phyloP scores from a whole-genome alignment of 805 yeast species.

The Saturnispora gosingensis region DNA sequence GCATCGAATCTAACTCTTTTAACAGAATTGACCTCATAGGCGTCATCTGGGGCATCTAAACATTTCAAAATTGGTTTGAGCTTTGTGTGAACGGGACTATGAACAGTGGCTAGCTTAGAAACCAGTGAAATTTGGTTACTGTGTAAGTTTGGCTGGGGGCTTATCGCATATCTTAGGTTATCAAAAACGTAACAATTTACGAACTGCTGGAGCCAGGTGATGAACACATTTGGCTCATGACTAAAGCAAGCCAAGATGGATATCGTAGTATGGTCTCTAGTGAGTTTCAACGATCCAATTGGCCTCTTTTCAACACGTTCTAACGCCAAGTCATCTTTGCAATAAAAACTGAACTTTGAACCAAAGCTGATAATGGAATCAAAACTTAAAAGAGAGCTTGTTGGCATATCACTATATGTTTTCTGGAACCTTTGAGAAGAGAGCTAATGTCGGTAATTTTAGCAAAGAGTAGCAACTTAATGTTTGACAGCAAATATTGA shows the following conservation, averaged over 20 bases:
- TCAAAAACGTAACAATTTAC: neutral
- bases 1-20: neutral
- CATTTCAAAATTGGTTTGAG: neutral
- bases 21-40: neutral
- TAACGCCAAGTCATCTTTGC: neutral
- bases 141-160: too few species aligned
- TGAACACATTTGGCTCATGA: neutral
- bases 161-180: neutral
- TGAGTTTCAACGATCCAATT: neutral
- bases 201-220: neutral
- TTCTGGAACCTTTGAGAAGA: too few species aligned
- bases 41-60: neutral
- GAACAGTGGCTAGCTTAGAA: neutral
- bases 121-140: too few species aligned
- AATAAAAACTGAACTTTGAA: neutral
- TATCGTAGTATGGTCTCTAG: neutral
- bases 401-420: neutral
- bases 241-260: neutral
- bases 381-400: neutral
- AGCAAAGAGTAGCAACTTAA: too few species aligned
- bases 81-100: neutral
- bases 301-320: neutral
- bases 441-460: too few species aligned
- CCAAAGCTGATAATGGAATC: neutral
- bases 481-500: too few species aligned